Percentiles rank a stretch among this genome's conserved stretches.
Conservation (phyloP, 2,329 filamentous ascomycete genomes). For the Lasiodiplodia citricola region DNA sequence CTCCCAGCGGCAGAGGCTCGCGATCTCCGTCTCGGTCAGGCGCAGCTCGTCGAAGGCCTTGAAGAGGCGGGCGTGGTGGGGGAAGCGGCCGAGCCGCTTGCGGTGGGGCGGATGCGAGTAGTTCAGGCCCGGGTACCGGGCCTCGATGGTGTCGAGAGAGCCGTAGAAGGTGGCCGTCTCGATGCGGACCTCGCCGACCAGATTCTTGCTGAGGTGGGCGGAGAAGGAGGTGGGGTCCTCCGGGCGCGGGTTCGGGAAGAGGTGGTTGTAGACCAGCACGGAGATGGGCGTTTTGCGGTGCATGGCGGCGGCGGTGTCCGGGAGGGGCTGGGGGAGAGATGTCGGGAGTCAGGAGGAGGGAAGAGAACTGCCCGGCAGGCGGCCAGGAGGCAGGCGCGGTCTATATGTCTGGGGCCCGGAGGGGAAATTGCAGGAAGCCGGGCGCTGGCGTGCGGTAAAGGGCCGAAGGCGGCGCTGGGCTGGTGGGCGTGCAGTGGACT, state of each 20-base stretch:
- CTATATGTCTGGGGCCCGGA: constrained; percentile 20
- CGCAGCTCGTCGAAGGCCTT: constrained; percentile 73
- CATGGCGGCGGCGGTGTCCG: constrained; percentile 56
- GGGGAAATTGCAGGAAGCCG: constrained; percentile 25
- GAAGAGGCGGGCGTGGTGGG: constrained; percentile 77
- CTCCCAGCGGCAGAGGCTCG: constrained; percentile 78
- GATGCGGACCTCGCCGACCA: constrained; percentile 78
- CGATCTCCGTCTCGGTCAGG: constrained; percentile 73
- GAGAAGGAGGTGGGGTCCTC: constrained; percentile 75
- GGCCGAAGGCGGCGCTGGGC: constrained; percentile 13
- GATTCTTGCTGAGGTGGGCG: constrained; percentile 69
- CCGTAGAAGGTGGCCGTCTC: constrained; percentile 81
- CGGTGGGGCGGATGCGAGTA: constrained; percentile 76
- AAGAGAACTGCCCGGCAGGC: not conserved
- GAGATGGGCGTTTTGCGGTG: constrained; percentile 72
- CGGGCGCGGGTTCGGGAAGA: constrained; percentile 71
- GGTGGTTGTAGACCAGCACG: constrained; percentile 73
- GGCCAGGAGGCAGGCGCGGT: constrained; percentile 18
- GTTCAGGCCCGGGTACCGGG: constrained; percentile 81
- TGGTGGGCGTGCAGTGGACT: not conserved
- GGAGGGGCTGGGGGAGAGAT: not conserved
- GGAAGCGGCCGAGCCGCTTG: constrained; percentile 76
- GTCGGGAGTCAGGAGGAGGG: not conserved
- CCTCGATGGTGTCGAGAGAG: constrained; percentile 77
- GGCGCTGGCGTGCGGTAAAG: constrained; percentile 14